Conservation (phyloP, 2,329 filamentous ascomycete genomes). For the Sporothrix euskadiensis region DNA sequence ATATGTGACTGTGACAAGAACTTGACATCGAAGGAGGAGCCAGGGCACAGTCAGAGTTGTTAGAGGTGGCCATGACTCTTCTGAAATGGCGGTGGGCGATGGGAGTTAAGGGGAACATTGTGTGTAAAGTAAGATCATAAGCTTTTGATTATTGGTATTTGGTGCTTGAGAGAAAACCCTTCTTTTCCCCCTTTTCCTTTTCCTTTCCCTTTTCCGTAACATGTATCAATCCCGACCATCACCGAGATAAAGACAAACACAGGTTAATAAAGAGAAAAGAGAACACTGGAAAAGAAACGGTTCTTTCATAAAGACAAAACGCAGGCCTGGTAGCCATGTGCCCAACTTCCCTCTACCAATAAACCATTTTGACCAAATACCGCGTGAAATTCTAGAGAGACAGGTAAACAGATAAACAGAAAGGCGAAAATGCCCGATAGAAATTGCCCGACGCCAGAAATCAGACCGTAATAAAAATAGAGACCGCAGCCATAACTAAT, state of each 20-base stretch:
- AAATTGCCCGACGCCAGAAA: background rate
- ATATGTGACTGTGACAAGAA: background rate
- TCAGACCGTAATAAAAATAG: background rate
- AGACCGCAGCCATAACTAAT: slow-evolving; percentile 10
- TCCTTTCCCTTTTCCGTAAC: too few relatives aligned
- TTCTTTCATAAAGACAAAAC: background rate
- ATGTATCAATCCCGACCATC: background rate
- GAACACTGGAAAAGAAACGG: background rate
- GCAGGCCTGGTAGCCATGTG: background rate
- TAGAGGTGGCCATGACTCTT: background rate
- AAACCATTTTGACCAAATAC: background rate
- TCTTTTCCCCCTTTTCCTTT: background rate
- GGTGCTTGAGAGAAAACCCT: background rate
- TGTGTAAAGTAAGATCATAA: background rate
- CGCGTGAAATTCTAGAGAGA: background rate
- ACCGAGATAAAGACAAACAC: too few relatives aligned
- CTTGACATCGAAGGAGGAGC: background rate
- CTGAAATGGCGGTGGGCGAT: background rate
- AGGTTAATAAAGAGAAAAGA: background rate
- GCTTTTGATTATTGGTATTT: background rate
- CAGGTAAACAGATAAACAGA: background rate
- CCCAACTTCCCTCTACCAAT: background rate
- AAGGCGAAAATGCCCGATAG: background rate
- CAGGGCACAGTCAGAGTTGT: background rate
- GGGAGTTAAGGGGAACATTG: background rate